phyloP scores from a whole-genome alignment of 768 basidiomycete genomes.

The Tephrocybe sp. region DNA sequence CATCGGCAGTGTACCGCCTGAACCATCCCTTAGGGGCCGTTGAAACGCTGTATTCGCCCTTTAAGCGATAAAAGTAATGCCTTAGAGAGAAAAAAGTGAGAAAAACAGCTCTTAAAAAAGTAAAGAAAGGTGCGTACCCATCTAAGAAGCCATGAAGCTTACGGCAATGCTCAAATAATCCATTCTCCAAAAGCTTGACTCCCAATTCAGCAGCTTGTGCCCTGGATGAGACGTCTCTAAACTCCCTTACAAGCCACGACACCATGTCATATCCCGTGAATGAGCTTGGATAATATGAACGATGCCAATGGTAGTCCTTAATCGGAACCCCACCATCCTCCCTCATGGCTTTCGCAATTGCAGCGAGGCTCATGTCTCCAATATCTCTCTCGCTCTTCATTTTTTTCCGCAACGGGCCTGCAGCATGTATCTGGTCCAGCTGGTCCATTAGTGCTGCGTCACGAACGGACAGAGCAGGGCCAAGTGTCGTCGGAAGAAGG shows the following conservation, averaged over 20 bases:
- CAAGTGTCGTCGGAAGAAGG: slow-evolving; percentile 82
- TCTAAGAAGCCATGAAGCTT: slow-evolving; percentile 82
- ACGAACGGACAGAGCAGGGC: slow-evolving; percentile 73
- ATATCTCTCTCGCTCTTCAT: slow-evolving; percentile 77
- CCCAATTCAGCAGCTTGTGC: slow-evolving; percentile 83
- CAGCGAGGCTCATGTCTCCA: slow-evolving; percentile 54
- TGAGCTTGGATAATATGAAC: slow-evolving; percentile 66
- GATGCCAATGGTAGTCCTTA: slow-evolving; percentile 84
- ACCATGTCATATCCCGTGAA: slow-evolving; percentile 91
- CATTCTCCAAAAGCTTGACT: slow-evolving; percentile 69
- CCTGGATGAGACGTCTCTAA: slow-evolving; percentile 81
- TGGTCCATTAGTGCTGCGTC: slow-evolving; percentile 79
- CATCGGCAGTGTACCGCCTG: slow-evolving; percentile 49
- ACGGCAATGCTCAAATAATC: slow-evolving; percentile 82
- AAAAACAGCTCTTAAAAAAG: neutral
- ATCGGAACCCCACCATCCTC: slow-evolving; percentile 84
- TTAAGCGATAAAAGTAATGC: slow-evolving; percentile 87
- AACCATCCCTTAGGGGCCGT: slow-evolving; percentile 78
- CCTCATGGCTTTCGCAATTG: slow-evolving; percentile 81
- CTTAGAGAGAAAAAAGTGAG: slow-evolving; percentile 31
- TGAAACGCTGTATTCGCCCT: slow-evolving; percentile 69
- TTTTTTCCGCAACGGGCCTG: slow-evolving; percentile 75
- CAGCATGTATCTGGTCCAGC: slow-evolving; percentile 75
- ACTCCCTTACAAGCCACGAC: slow-evolving; percentile 90
- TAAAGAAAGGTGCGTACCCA: slow-evolving; percentile 52